Percentiles rank a stretch among this genome's conserved stretches.
phyloP scores from a whole-genome alignment of 2,329 filamentous ascomycete genomes.

The Colletotrichum caudatum region DNA sequence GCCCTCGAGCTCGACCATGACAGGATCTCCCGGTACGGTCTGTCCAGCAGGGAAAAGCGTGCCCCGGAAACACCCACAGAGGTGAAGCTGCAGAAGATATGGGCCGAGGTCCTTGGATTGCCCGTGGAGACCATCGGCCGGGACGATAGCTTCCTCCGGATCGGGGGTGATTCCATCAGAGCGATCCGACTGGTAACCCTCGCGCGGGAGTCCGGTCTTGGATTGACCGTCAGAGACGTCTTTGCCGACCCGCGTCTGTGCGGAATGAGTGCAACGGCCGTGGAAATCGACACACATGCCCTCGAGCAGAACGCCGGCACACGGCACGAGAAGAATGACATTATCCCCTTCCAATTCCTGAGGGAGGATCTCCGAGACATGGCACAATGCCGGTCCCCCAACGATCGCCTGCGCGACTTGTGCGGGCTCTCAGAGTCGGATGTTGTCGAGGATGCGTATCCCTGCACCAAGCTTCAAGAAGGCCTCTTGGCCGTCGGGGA shows the following conservation, averaged over 20 bases:
- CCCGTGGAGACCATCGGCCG: slow-evolving; percentile 57
- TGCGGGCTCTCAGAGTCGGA: not conserved
- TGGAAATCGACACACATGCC: slow-evolving; percentile 4
- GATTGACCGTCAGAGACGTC: slow-evolving; percentile 38
- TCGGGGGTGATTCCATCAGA: slow-evolving; percentile 61
- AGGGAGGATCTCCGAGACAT: not conserved
- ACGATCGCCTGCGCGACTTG: not conserved
- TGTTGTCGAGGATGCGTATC: slow-evolving; percentile 42
- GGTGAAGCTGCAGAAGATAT: slow-evolving; percentile 44
- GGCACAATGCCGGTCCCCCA: not conserved
- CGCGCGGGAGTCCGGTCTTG: slow-evolving; percentile 5
- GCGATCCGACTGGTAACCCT: slow-evolving; percentile 15
- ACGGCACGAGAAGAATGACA: not conserved
- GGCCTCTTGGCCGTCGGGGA: slow-evolving; percentile 43
- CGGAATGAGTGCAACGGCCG: not conserved
- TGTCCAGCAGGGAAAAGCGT: not conserved
- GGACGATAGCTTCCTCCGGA: slow-evolving; percentile 69
- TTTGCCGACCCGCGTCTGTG: slow-evolving; percentile 40
- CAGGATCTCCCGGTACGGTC: not conserved
- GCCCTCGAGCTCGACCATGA: not conserved
- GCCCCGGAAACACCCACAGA: slow-evolving; percentile 9
- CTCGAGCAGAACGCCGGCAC: not conserved
- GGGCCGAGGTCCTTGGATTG: slow-evolving; percentile 52
- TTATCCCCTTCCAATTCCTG: not conserved
- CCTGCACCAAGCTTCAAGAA: slow-evolving; percentile 42